Conservation (phyloP, 768 basidiomycete species). For the Leccinum imitatum region DNA sequence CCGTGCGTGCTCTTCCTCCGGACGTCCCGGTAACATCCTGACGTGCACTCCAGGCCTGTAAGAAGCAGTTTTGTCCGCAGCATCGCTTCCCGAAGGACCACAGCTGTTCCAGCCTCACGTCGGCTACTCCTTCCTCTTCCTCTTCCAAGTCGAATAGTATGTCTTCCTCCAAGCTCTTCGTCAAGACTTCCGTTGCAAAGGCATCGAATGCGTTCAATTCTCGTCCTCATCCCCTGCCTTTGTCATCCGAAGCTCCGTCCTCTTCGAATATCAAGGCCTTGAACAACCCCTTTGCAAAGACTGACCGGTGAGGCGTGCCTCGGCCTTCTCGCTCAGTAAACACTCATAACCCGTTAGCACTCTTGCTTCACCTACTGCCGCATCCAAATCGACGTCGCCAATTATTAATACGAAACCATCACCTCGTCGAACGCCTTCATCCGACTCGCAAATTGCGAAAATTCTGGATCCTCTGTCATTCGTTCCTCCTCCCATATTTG, state of each 20-base stretch:
- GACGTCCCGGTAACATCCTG: background rate
- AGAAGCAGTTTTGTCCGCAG: slow-evolving; percentile 67
- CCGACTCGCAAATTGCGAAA: slow-evolving; percentile 38
- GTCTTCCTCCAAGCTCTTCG: slow-evolving; percentile 10
- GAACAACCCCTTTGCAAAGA: slow-evolving; percentile 42
- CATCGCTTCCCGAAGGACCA: slow-evolving; percentile 83
- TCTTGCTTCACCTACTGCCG: slow-evolving; percentile 25
- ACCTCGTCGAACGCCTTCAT: slow-evolving; percentile 26
- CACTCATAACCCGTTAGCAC: slow-evolving; percentile 68
- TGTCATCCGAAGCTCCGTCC: slow-evolving; percentile 10
- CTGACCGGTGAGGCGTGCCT: slow-evolving; percentile 61
- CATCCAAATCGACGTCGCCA: slow-evolving; percentile 17
- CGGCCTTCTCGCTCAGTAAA: slow-evolving; percentile 38
- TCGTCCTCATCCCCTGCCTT: background rate
- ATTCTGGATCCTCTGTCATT: slow-evolving; percentile 45
- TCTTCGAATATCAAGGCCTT: slow-evolving; percentile 17
- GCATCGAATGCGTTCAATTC: slow-evolving; percentile 10
- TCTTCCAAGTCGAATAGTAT: slow-evolving; percentile 11
- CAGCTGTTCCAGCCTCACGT: slow-evolving; percentile 40
- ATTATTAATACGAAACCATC: slow-evolving; percentile 19
- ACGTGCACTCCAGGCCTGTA: slow-evolving; percentile 55
- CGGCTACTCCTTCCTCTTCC: slow-evolving; percentile 9
- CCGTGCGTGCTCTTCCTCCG: slow-evolving; percentile 46
- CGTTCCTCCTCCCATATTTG: slow-evolving; percentile 67
- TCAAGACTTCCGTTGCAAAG: slow-evolving; percentile 4